phyloP scores from a whole-genome alignment of 2,329 filamentous ascomycete species.

The Aureobasidium sp. region DNA sequence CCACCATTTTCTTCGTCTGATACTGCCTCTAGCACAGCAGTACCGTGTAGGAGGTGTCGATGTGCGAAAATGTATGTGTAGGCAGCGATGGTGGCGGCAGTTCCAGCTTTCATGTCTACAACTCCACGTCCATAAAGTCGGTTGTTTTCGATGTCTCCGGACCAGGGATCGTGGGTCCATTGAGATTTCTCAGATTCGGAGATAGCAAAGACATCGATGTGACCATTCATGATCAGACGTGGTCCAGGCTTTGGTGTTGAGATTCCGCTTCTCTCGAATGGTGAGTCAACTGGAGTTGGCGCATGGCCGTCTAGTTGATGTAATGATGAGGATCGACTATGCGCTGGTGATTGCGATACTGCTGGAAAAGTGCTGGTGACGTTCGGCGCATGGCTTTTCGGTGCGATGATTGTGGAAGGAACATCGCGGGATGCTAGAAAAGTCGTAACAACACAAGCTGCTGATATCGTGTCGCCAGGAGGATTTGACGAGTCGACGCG shows the following conservation, averaged over 20 bases:
- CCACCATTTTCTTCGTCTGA: slow-evolving; percentile 38
- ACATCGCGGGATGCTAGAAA: slow-evolving; percentile 27
- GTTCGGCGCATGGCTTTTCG: slow-evolving; percentile 29
- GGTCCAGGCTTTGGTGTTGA: slow-evolving; percentile 21
- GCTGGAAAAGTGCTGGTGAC: slow-evolving; percentile 29
- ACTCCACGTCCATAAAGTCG: slow-evolving; percentile 34
- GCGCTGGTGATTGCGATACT: slow-evolving; percentile 2
- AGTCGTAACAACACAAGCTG: slow-evolving; percentile 28
- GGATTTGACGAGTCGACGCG: slow-evolving; percentile 34
- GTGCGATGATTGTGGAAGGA: slow-evolving; percentile 25
- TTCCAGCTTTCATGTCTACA: slow-evolving; percentile 42
- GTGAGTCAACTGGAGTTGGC: neutral
- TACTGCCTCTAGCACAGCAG: slow-evolving; percentile 28
- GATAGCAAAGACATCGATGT: slow-evolving; percentile 38
- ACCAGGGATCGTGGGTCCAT: slow-evolving; percentile 35
- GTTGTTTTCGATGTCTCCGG: slow-evolving; percentile 29
- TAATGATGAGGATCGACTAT: neutral
- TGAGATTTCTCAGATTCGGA: slow-evolving; percentile 23
- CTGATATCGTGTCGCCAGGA: slow-evolving; percentile 33
- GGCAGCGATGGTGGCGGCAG: slow-evolving; percentile 35
- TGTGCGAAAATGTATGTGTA: slow-evolving; percentile 29
- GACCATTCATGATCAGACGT: slow-evolving; percentile 36
- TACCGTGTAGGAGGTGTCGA: slow-evolving; percentile 9
- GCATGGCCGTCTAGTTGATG: slow-evolving; percentile 7
- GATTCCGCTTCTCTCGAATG: neutral